Conservation (phyloP, 192 early-diverging fungal species). For the Backusella sp. region DNA sequence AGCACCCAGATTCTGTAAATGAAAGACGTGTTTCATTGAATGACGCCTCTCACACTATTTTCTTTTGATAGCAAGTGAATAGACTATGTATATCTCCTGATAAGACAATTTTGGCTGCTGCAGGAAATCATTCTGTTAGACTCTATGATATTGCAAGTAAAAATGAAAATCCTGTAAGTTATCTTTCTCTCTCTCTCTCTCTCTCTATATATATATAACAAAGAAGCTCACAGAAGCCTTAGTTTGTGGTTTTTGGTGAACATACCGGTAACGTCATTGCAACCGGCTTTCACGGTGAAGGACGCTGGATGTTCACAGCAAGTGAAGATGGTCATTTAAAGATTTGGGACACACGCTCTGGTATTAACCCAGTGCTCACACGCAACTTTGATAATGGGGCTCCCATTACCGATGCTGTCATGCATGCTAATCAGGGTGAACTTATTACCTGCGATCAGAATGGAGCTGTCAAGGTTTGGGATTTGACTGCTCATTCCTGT, state of each 20-base stretch:
- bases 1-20: slow-evolving; percentile 75
- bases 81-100: slow-evolving; percentile 84
- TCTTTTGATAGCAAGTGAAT: slow-evolving; percentile 74
- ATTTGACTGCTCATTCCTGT: slow-evolving; percentile 61
- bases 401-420: slow-evolving; percentile 61
- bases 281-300: slow-evolving; percentile 64
- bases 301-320: slow-evolving; percentile 77
- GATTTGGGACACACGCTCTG: slow-evolving; percentile 70
- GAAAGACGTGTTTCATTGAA: neutral
- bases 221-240: neutral
- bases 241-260: slow-evolving; percentile 59
- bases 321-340: slow-evolving; percentile 73
- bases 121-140: slow-evolving; percentile 81
- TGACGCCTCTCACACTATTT: neutral
- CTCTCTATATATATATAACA: neutral
- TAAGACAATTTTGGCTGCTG: slow-evolving; percentile 82
- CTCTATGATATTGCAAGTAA: slow-evolving; percentile 81
- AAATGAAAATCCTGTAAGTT: slow-evolving; percentile 70
- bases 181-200: neutral
- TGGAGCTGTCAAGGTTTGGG: slow-evolving; percentile 69
- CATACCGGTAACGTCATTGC: slow-evolving; percentile 63
- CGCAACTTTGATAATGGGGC: slow-evolving; percentile 60
- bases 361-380: slow-evolving; percentile 50
- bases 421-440: slow-evolving; percentile 80
- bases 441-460: slow-evolving; percentile 82